Percentiles rank a stretch among this genome's conserved stretches.
These are phyloP conservation scores for Thermomucor indicae-seudaticae DNA, from an alignment of 371 early-diverging fungal genomes.

Conservation along the genomic window DNA sequence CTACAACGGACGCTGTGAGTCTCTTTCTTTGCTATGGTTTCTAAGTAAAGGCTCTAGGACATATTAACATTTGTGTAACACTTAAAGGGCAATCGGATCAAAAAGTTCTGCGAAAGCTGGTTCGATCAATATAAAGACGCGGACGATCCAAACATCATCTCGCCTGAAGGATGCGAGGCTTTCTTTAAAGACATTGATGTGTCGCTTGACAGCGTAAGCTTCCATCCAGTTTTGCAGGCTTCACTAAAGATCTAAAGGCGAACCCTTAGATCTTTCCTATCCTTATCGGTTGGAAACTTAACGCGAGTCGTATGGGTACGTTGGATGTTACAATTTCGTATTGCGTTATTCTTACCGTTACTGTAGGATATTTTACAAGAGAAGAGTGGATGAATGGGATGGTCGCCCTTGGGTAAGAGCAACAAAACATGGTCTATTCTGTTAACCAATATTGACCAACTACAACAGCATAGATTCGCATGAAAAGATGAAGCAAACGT, in stretches of 20 bases:
- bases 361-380: slow-evolving; percentile 16
- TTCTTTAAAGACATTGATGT: slow-evolving; percentile 31
- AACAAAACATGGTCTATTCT: neutral
- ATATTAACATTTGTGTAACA: slow-evolving; percentile 1
- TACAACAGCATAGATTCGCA: slow-evolving; percentile 14
- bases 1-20: too few species aligned
- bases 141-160: slow-evolving; percentile 16
- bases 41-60: too few species aligned
- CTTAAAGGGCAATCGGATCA: neutral
- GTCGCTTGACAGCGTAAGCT: slow-evolving; percentile 29
- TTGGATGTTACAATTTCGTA: neutral
- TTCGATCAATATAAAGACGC: slow-evolving; percentile 26
- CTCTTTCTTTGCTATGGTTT: too few species aligned
- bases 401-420: slow-evolving; percentile 3
- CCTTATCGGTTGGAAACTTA: slow-evolving; percentile 34
- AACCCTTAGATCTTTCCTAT: slow-evolving; percentile 22
- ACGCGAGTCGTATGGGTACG: slow-evolving; percentile 30
- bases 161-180: slow-evolving; percentile 30
- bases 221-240: neutral
- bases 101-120: slow-evolving; percentile 12
- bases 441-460: neutral
- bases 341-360: neutral
- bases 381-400: slow-evolving; percentile 14
- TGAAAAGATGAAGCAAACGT: slow-evolving; percentile 4
- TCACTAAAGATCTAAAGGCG: too few species aligned